Conservation (phyloP, 148 eudicot species). For the Chenopodium formosanum region DNA sequence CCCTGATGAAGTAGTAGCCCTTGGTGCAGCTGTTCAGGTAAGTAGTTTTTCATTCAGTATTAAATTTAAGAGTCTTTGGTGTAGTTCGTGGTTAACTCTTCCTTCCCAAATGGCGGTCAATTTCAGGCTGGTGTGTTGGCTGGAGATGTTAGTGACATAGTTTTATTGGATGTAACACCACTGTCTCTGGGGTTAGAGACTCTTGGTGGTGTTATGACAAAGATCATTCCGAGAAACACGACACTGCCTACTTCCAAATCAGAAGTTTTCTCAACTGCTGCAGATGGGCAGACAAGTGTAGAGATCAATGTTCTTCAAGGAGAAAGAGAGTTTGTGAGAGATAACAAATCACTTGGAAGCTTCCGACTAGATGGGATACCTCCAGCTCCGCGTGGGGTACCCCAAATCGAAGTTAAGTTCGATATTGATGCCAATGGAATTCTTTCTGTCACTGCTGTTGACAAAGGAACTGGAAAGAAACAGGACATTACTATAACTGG, state of each 20-base stretch:
- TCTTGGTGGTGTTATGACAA: slow-evolving; percentile 69
- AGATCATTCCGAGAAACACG: slow-evolving; percentile 66
- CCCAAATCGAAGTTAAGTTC: slow-evolving; percentile 65
- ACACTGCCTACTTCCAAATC: slow-evolving; percentile 66
- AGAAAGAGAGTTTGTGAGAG: slow-evolving; percentile 71
- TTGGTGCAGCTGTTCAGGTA: slow-evolving; percentile 86
- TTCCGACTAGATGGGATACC: slow-evolving; percentile 72
- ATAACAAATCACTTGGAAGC: slow-evolving; percentile 65
- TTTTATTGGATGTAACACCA: slow-evolving; percentile 63
- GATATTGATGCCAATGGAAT: slow-evolving; percentile 76
- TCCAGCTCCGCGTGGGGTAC: slow-evolving; percentile 77
- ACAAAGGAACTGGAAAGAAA: slow-evolving; percentile 73
- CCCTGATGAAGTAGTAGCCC: slow-evolving; percentile 82
- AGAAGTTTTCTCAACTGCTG: slow-evolving; percentile 75
- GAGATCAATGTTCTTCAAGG: slow-evolving; percentile 73
- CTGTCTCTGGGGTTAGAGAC: slow-evolving; percentile 65
- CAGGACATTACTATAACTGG: slow-evolving; percentile 74
- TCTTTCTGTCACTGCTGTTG: slow-evolving; percentile 61
- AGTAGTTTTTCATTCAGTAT: neutral
- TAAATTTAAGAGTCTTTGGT: neutral
- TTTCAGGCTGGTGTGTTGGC: slow-evolving; percentile 66
- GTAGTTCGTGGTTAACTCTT: neutral
- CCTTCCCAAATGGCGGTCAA: neutral
- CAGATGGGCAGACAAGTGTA: slow-evolving; percentile 68
- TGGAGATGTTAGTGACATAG: slow-evolving; percentile 66